Evolutionary conservation across 768 basidiomycete genomes (phyloP).

Genomic region (Leccinum truebloodii): DNA sequence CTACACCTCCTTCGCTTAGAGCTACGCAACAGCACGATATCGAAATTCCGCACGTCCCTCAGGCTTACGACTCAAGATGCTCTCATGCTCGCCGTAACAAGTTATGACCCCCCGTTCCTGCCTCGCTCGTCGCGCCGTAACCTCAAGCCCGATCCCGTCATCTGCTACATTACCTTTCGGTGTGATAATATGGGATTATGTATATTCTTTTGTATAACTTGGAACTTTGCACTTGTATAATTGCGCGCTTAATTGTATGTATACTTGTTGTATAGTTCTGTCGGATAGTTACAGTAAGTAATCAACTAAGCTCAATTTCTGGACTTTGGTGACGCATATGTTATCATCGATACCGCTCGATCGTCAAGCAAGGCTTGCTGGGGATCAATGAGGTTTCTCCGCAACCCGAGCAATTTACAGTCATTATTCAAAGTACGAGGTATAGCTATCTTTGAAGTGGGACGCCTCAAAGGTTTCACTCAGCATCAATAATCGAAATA

Average conservation of each 20-base stretch:
- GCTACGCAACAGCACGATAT: background rate
- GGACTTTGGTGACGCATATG: background rate
- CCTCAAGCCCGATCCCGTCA: slow-evolving; percentile 12
- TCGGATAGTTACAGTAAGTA: background rate
- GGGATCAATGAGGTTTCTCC: background rate
- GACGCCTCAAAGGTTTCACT: background rate
- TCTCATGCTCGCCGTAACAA: slow-evolving; percentile 16
- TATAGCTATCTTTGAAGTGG: background rate
- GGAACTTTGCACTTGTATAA: slow-evolving; percentile 25
- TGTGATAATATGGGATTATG: slow-evolving; percentile 32
- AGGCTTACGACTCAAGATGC: slow-evolving; percentile 18
- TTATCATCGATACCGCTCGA: background rate
- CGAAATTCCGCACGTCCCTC: slow-evolving; percentile 3
- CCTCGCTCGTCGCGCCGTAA: slow-evolving; percentile 21
- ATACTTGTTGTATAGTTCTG: slow-evolving; percentile 14
- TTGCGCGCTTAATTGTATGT: slow-evolving; percentile 21
- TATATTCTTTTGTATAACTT: slow-evolving; percentile 34
- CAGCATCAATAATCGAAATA: background rate
- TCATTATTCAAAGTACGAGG: background rate
- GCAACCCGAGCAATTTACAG: background rate
- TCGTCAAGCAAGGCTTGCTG: background rate
- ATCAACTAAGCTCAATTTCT: background rate
- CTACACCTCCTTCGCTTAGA: slow-evolving; percentile 26
- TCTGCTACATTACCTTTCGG: slow-evolving; percentile 15
- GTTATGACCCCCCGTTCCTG: slow-evolving; percentile 5